Percentiles rank a stretch among this genome's conserved stretches.
Evolutionary conservation across 1,284 basidiomycete genomes (phyloP).

Genomic region (Microbotryum violaceum): DNA sequence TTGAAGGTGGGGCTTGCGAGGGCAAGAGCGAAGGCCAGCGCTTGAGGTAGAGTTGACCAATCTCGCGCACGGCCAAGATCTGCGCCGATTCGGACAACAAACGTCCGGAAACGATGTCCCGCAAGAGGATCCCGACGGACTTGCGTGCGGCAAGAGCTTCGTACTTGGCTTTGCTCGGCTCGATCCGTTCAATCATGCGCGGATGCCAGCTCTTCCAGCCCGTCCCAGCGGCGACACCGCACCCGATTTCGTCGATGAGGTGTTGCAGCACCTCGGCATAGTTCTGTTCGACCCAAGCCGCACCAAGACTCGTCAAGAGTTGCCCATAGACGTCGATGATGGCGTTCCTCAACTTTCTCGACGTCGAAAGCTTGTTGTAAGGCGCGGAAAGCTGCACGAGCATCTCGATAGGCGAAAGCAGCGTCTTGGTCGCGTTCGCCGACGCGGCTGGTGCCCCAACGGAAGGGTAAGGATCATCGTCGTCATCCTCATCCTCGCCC

Average conservation of each 20-base stretch:
- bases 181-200: constrained; percentile 19
- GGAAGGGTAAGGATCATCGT: constrained; percentile 47
- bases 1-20: constrained; percentile 63
- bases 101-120: constrained; percentile 77
- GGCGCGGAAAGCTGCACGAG: constrained; percentile 64
- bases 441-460: constrained; percentile 47
- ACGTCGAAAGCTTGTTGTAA: constrained; percentile 56
- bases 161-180: constrained; percentile 49
- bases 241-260: constrained; percentile 56
- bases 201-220: constrained; percentile 28
- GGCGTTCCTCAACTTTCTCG: constrained; percentile 67
- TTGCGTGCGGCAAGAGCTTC: constrained; percentile 67
- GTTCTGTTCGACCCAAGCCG: constrained; percentile 70
- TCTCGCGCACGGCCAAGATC: constrained; percentile 79
- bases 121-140: constrained; percentile 65
- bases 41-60: constrained; percentile 71
- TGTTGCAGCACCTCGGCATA: constrained; percentile 74
- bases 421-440: constrained; percentile 59
- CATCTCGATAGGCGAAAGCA: constrained; percentile 74
- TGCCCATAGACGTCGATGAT: constrained; percentile 84
- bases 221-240: constrained; percentile 46
- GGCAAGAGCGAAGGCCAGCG: constrained; percentile 90
- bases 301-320: constrained; percentile 65
- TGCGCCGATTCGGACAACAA: constrained; percentile 90
- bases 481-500: constrained; percentile 52